Conservation (phyloP, 73 alveolate species). For the Tetrahymena borealis region DNA sequence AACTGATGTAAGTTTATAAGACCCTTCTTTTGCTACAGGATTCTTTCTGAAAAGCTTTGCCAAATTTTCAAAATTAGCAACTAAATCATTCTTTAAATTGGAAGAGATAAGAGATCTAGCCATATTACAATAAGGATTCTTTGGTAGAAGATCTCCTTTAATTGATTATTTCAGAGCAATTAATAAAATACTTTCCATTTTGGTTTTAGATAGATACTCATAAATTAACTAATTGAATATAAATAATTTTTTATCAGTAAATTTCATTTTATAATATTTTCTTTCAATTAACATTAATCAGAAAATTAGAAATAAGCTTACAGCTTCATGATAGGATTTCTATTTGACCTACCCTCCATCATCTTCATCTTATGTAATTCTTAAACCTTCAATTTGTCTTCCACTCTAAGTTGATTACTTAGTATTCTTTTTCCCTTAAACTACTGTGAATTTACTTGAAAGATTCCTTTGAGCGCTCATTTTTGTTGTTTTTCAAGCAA, state of each 20-base stretch:
- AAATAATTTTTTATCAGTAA: not conserved
- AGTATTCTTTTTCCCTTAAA: not conserved
- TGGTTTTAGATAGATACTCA: constrained; percentile 14
- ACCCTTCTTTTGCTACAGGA: not conserved
- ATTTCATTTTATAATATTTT: not conserved
- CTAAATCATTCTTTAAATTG: constrained; percentile 14
- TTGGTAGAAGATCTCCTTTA: constrained; percentile 19
- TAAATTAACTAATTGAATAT: not conserved
- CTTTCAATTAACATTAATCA: not conserved
- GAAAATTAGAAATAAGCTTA: not conserved
- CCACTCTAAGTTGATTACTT: not conserved
- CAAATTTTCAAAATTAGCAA: constrained; percentile 13
- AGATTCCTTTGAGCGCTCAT: not conserved
- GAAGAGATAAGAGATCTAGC: constrained; percentile 11
- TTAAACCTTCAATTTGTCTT: not conserved
- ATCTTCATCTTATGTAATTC: not conserved
- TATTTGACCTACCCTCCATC: not conserved
- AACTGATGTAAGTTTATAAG: not conserved
- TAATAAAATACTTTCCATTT: constrained; percentile 9
- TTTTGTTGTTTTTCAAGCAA: not conserved
- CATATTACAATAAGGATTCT: constrained; percentile 38
- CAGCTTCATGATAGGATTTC: not conserved
- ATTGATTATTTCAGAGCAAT: constrained; percentile 21
- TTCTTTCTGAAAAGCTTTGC: constrained; percentile 27
- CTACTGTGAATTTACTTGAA: not conserved